Conservation (phyloP, 306 rosid species). For the Trichosanthes cucumerina region DNA sequence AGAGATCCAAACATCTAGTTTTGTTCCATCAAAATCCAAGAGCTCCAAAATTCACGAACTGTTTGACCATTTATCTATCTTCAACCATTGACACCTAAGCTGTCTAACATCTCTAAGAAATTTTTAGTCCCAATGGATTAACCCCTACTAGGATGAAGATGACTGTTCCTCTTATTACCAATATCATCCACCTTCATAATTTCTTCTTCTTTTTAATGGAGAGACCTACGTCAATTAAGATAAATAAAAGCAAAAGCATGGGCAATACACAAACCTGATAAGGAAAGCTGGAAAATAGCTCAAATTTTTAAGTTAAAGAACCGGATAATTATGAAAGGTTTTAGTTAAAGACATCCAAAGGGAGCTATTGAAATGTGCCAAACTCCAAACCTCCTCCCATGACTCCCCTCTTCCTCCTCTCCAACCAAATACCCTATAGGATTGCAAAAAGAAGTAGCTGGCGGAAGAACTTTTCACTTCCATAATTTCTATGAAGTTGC, state of each 20-base stretch:
- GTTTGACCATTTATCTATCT: too few species aligned
- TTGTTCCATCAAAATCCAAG: too few species aligned
- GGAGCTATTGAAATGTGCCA: background rate
- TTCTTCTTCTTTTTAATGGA: background rate
- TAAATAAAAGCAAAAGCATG: background rate
- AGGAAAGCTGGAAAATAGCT: background rate
- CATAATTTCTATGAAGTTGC: background rate
- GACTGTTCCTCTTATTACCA: background rate
- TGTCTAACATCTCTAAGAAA: background rate
- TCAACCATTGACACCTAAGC: too few species aligned
- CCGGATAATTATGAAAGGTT: background rate
- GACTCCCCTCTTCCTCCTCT: background rate
- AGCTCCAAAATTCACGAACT: too few species aligned
- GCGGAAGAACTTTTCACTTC: background rate
- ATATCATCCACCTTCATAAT: background rate
- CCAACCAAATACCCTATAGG: background rate
- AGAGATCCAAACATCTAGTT: too few species aligned
- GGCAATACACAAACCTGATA: background rate
- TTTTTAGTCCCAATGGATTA: background rate
- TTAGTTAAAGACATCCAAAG: background rate
- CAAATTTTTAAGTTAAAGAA: background rate
- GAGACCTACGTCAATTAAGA: background rate
- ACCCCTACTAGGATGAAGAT: background rate
- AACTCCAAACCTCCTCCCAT: background rate
- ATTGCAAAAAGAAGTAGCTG: background rate